A percentile compares a stretch with the other conserved stretches of the same genome.
Conservation (phyloP, 2,329 filamentous ascomycete species). For the Arachnomyces sp. region DNA sequence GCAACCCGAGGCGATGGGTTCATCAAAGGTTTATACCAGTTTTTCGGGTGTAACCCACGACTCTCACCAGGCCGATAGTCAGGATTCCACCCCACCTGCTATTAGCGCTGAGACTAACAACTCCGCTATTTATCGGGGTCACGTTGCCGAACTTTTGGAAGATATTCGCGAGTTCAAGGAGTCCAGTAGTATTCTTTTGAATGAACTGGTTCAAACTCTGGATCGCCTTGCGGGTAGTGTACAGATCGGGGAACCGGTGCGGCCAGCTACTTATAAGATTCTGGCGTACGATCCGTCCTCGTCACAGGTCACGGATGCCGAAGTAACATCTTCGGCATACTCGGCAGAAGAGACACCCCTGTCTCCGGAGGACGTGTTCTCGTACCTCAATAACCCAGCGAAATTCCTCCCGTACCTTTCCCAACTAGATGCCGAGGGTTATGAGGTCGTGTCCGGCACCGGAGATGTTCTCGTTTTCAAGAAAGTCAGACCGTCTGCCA, state of each 20-base stretch:
- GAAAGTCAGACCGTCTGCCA: slow-evolving; percentile 10
- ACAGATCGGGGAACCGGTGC: not conserved
- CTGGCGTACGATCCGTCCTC: slow-evolving; percentile 31
- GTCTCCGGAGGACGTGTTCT: slow-evolving; percentile 28
- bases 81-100: too few species aligned
- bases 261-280: slow-evolving; percentile 24
- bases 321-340: slow-evolving; percentile 26
- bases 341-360: slow-evolving; percentile 14
- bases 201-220: not conserved
- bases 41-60: too few species aligned
- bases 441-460: slow-evolving; percentile 35
- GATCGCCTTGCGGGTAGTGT: too few species aligned
- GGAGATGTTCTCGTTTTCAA: slow-evolving; percentile 36
- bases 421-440: slow-evolving; percentile 32
- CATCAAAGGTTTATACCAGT: not conserved
- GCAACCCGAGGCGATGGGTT: not conserved
- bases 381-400: slow-evolving; percentile 31
- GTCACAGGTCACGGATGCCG: slow-evolving; percentile 22
- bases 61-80: too few species aligned
- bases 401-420: slow-evolving; percentile 35
- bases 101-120: too few species aligned
- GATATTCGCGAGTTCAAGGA: not conserved
- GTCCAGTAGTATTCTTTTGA: slow-evolving; percentile 8
- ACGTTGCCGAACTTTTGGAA: too few species aligned
- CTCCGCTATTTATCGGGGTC: too few species aligned